Conservation (phyloP, 345 rosid genomes). For the Camelina hispida region DNA sequence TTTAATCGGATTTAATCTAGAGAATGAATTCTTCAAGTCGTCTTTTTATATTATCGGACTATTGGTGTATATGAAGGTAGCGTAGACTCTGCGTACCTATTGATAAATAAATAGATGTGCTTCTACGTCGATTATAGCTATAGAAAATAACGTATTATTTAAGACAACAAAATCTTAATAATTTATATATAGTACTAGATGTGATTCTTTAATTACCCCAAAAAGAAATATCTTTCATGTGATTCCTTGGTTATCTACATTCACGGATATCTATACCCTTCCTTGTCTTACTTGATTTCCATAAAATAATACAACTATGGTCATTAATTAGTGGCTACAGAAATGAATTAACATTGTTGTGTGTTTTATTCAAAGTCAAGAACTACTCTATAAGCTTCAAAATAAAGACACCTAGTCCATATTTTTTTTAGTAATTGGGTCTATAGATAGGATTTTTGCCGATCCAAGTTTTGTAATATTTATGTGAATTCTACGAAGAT, state of each 20-base stretch:
- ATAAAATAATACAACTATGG: slow-evolving; percentile 2
- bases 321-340: slow-evolving; percentile 11
- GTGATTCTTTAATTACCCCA: slow-evolving; percentile 19
- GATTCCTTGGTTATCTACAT: slow-evolving; percentile 45
- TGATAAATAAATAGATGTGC: slow-evolving; percentile 7
- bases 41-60: slow-evolving; percentile 3
- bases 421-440: not conserved
- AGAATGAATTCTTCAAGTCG: slow-evolving; percentile 9
- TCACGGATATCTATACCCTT: slow-evolving; percentile 35
- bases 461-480: slow-evolving; percentile 39
- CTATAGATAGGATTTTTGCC: slow-evolving; percentile 29
- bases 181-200: slow-evolving; percentile 15
- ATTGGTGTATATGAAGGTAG: slow-evolving; percentile 29
- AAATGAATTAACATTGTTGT: slow-evolving; percentile 5
- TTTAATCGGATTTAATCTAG: slow-evolving; percentile 19
- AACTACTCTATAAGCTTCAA: slow-evolving; percentile 13
- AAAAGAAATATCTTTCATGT: slow-evolving; percentile 38
- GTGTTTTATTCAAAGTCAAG: slow-evolving; percentile 9
- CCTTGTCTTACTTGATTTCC: slow-evolving; percentile 38
- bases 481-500: slow-evolving; percentile 4
- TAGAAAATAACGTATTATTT: slow-evolving; percentile 3
- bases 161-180: slow-evolving; percentile 27
- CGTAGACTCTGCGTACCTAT: slow-evolving; percentile 33
- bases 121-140: slow-evolving; percentile 22
- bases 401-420: slow-evolving; percentile 11